Percentiles rank a stretch among this genome's conserved stretches.
Conservation (phyloP, 1,139 yeast genomes). For the Yamadazyma conglobata region DNA sequence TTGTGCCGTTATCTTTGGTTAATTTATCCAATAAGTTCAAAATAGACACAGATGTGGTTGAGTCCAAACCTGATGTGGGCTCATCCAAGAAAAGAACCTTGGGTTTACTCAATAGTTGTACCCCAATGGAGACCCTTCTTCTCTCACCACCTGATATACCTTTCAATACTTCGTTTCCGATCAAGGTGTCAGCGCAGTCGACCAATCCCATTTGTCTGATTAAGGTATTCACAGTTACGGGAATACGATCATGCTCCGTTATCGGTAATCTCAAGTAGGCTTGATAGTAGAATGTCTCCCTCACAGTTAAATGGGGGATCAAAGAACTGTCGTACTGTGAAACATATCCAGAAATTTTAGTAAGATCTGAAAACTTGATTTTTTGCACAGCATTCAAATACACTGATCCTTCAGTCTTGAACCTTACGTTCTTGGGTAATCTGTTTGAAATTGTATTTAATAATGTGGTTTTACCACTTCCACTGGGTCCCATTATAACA, state of each 20-base stretch:
- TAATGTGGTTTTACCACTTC: constrained; percentile 79
- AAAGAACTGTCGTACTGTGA: constrained; percentile 77
- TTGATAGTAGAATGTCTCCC: constrained; percentile 71
- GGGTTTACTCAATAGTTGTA: constrained; percentile 70
- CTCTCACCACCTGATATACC: constrained; percentile 90
- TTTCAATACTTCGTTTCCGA: constrained; percentile 69
- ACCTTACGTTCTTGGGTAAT: constrained; percentile 34
- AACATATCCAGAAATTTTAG: constrained; percentile 62
- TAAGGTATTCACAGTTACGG: constrained; percentile 45
- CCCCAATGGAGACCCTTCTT: constrained; percentile 77
- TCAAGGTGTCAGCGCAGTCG: constrained; percentile 74
- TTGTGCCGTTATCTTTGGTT: constrained; percentile 56
- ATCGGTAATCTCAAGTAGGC: constrained; percentile 59
- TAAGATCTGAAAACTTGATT: constrained; percentile 43
- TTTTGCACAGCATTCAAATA: constrained; percentile 18
- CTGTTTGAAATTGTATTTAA: constrained; percentile 66
- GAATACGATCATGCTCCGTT: constrained; percentile 30
- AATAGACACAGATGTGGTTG: constrained; percentile 70
- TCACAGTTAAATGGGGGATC: constrained; percentile 66
- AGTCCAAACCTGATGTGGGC: constrained; percentile 86
- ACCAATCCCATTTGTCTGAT: constrained; percentile 66
- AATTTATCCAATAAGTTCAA: constrained; percentile 56
- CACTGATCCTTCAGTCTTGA: constrained; percentile 23
- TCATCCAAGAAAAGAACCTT: constrained; percentile 74
- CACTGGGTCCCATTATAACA: constrained; percentile 88